phyloP scores from a whole-genome alignment of 192 early-diverging fungal species.

The Chytriomyces sp. region DNA sequence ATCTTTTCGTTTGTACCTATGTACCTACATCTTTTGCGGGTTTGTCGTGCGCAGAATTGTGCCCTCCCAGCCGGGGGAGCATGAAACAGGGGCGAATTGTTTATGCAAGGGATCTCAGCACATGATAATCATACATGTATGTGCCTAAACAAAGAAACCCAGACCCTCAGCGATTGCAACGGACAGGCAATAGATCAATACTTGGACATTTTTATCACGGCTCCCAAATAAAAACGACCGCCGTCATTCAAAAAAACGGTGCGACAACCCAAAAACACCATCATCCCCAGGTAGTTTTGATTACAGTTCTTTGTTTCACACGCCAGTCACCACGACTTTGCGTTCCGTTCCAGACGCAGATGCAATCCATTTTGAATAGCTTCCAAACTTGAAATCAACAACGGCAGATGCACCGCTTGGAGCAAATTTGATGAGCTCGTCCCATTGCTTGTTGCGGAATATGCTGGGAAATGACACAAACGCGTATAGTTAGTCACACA shows the following conservation, averaged over 20 bases:
- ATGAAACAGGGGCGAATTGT: too few species aligned
- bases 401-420: conserved; percentile 32
- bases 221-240: background rate
- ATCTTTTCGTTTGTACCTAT: too few species aligned
- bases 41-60: too few species aligned
- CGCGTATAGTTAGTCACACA: background rate
- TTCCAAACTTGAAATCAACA: conserved; percentile 52
- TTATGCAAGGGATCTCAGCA: too few species aligned
- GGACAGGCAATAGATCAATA: too few species aligned
- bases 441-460: conserved; percentile 53
- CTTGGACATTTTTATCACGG: background rate
- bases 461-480: conserved; percentile 36
- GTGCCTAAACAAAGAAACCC: too few species aligned
- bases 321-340: conserved; percentile 46
- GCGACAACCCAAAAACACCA: background rate
- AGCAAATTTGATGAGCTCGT: conserved; percentile 40
- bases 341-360: conserved; percentile 41
- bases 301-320: conserved; percentile 10
- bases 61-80: too few species aligned
- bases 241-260: background rate
- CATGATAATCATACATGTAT: too few species aligned
- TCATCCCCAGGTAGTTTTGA: background rate
- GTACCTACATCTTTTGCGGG: too few species aligned
- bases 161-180: too few species aligned
- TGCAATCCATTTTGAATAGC: conserved; percentile 48